Evolutionary conservation across 164 flowering plant genomes (phyloP).

Genomic region (Paratinospora sagittata): DNA sequence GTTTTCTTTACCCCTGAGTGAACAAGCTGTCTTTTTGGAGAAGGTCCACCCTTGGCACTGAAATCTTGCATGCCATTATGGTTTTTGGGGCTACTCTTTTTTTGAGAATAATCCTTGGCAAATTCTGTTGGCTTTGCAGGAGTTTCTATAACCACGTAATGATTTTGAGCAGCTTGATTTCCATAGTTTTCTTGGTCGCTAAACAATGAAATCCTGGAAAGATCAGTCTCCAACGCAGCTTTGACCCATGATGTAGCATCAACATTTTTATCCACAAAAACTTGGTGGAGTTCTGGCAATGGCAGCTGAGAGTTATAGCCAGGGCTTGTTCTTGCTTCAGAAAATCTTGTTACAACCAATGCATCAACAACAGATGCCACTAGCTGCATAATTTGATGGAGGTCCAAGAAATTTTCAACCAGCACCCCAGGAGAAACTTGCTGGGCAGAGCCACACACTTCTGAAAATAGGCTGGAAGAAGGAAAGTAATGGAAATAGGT

Average conservation of each 20-base stretch:
- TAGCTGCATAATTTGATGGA: constrained; percentile 37
- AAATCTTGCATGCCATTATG: constrained; percentile 9
- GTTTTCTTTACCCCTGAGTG: constrained; percentile 20
- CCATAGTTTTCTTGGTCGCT: constrained; percentile 25
- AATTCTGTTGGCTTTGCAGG: constrained; percentile 12
- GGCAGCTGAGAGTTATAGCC: constrained; percentile 10
- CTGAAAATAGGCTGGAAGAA: constrained; percentile 39
- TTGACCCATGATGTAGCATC: constrained; percentile 46
- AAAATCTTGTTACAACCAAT: constrained; percentile 19
- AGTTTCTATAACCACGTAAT: constrained; percentile 35
- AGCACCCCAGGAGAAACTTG: constrained; percentile 29
- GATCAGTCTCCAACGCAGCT: constrained; percentile 49
- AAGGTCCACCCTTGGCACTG: constrained; percentile 12
- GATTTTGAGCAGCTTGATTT: constrained; percentile 15
- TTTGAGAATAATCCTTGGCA: constrained; percentile 18
- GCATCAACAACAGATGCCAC: constrained; percentile 27
- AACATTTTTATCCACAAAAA: constrained; percentile 18
- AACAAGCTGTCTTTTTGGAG: constrained; percentile 17
- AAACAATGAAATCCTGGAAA: constrained; percentile 41
- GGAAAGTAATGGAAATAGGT: neutral
- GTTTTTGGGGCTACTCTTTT: constrained; percentile 22
- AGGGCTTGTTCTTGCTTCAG: constrained; percentile 10
- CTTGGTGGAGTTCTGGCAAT: constrained; percentile 19
- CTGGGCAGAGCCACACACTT: constrained; percentile 36
- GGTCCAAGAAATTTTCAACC: constrained; percentile 42